Base-by-base conservation (phyloP, 2,329 filamentous ascomycete genomes). In the Daldinia sp. region DNA sequence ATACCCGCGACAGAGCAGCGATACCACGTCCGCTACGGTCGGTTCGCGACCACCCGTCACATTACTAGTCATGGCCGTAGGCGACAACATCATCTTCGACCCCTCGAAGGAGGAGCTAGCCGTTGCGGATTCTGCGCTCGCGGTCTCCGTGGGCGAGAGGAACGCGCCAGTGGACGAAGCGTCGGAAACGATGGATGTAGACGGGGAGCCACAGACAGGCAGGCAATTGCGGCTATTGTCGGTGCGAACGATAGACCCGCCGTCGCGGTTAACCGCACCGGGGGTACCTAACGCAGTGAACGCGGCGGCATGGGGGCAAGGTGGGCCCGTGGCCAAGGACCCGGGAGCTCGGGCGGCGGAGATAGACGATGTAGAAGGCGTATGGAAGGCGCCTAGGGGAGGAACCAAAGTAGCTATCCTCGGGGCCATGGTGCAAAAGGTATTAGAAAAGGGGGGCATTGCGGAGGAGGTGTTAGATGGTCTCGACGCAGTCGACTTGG, bases 51-150 rank as follows among this genome's bases (percentile, higher is more conserved):
- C 96, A 4, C 94, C 96, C 0, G 88, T 99, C 63, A 98, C 95
- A 3, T 87, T 99, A 20, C 90, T 99, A 10, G 93, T 98, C 63
- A 92, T 97, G 79, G 89, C 92, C 2, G 91, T 97, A 0, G 93
- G 92, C 65, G 86, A 91, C 66, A 98, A 96, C 78, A 90, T 97
- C 80, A 92, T 99, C 72, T 98, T 98, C 82, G 96, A 99, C 79
- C 95, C 96, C 0, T 91, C 89, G 59, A 90, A 91, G 73, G 94
- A 98, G 79, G 96, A 99, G 80, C 89, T 99, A 15, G 93, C 94
- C 1, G 95, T 98, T 3, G 96, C 96, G 1, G 95, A 98, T 76
- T 89, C 91, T 12, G 93, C 96, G 2, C 84, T 98, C 51, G 96
- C 95, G 1, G 88, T 98, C 4, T 97, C 94, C 0, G 87, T 97